Evolutionary conservation across 495 filamentous ascomycete genomes (phyloP), one percentile per base, ranked within the genome.

Genomic region (Coniosporium apollinis): DNA sequence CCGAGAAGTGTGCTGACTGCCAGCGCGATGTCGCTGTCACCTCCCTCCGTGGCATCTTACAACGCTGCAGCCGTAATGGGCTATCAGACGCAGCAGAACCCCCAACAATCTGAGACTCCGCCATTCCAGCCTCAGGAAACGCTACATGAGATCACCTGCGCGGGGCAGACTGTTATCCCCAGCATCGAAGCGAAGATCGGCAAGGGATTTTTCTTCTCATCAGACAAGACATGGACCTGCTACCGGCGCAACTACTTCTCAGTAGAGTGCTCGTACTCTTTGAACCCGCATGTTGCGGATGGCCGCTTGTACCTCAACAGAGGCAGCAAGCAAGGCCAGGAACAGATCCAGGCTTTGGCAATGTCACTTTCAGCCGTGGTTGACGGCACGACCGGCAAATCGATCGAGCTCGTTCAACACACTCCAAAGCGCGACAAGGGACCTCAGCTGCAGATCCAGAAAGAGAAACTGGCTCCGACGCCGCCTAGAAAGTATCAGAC

Each of bases 211-310:
- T 94, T 94, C 54, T 64, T 76, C 28, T 76, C 79, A 26, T 69
- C 69, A 2, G 87, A 94, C 37, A 65, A 70, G 10, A 82, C 89
- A 40, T 96, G 87, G 87, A 96, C 87, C 0, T 96, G 87, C 57
- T 96, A 96, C 50, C 67, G 87, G 33, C 67, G 87, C 25, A 96
- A 96, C 55, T 96, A 96, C 55, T 92, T 96, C 52, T 77, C 82
- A 1, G 79, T 93, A 31, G 69, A 76, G 19, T 93, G 85, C 55
- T 80, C 74, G 0, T 94, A 79, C 56, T 69, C 69, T 4, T 59
- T 96, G 3, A 56, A 68, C 17, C 74, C 73, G 41, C 43, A 62
- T 57, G 15, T 58, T 50, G 50, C 16, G 21, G 54, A 57, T 21
- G 54, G 55, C 1, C 60, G 54, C 0, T 49, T 72, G 7, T 69